Conservation (phyloP, 2,329 filamentous ascomycete genomes). For the Botrytis hyacinthi region DNA sequence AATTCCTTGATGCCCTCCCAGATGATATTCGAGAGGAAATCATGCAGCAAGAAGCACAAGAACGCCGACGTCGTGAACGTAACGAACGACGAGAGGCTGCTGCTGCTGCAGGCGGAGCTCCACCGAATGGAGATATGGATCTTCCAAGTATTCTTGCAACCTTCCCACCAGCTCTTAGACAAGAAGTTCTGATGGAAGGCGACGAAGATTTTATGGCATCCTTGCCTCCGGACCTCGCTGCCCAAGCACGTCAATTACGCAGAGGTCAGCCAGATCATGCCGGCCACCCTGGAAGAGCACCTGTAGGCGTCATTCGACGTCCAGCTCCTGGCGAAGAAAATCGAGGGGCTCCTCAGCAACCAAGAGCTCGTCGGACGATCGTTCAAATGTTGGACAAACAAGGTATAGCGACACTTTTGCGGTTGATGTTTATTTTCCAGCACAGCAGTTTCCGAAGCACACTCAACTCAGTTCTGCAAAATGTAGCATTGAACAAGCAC, state of each 20-base stretch:
- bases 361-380: conserved; percentile 73
- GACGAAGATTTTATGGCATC: conserved; percentile 83
- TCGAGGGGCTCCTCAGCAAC: conserved; percentile 41
- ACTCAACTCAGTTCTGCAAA: conserved; percentile 82
- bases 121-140: conserved; percentile 71
- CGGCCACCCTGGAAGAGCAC: conserved; percentile 27
- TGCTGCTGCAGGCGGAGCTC: conserved; percentile 48
- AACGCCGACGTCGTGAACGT: conserved; percentile 82
- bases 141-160: conserved; percentile 89
- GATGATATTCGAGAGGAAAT: conserved; percentile 88
- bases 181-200: conserved; percentile 87
- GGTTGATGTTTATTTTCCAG: conserved; percentile 97
- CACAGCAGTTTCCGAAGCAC: conserved; percentile 81
- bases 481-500: conserved; percentile 94
- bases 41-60: conserved; percentile 83
- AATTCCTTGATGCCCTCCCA: conserved; percentile 90
- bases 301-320: conserved; percentile 46
- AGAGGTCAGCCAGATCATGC: conserved; percentile 44
- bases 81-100: conserved; percentile 73
- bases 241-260: conserved; percentile 74
- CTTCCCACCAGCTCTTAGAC: conserved; percentile 77
- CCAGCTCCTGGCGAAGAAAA: conserved; percentile 44
- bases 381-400: conserved; percentile 97
- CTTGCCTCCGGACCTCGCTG: conserved; percentile 80
- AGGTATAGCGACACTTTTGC: conserved; percentile 89